A percentile compares a stretch with the other conserved stretches of the same genome.
Evolutionary conservation across 2,329 filamentous ascomycete genomes (phyloP).

Genomic region (Penicillium griseofulvum): DNA sequence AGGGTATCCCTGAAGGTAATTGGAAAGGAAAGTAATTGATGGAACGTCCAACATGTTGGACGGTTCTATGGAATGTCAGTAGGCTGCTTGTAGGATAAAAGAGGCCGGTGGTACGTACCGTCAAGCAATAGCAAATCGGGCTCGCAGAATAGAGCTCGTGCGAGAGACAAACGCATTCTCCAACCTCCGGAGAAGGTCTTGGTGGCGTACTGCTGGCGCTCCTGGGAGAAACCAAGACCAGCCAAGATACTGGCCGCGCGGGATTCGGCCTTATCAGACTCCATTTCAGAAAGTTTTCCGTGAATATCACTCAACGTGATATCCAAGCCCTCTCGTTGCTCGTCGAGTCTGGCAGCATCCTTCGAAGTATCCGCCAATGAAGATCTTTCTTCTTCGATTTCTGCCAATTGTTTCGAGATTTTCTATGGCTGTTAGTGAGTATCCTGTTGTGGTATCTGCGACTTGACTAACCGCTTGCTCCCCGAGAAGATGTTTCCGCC

Average conservation of each 20-base stretch:
- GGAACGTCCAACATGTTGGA: slow-evolving; percentile 99
- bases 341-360: slow-evolving; percentile 80
- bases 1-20: slow-evolving; percentile 90
- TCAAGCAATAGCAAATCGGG: slow-evolving; percentile 93
- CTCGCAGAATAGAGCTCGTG: slow-evolving; percentile 94
- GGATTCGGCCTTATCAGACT: slow-evolving; percentile 96
- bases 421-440: slow-evolving; percentile 49
- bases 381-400: slow-evolving; percentile 73
- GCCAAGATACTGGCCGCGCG: slow-evolving; percentile 93
- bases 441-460: neutral
- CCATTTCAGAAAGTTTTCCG: slow-evolving; percentile 92
- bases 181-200: slow-evolving; percentile 99
- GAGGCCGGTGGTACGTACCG: slow-evolving; percentile 36
- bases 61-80: slow-evolving; percentile 62
- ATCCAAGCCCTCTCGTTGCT: slow-evolving; percentile 85
- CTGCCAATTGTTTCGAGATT: slow-evolving; percentile 71
- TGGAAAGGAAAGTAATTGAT: slow-evolving; percentile 97
- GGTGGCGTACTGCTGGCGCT: slow-evolving; percentile 87
- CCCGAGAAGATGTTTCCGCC: slow-evolving; percentile 89
- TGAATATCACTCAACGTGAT: slow-evolving; percentile 89
- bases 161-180: slow-evolving; percentile 95
- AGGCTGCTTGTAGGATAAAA: neutral
- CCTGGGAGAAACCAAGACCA: slow-evolving; percentile 91
- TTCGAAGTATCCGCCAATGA: slow-evolving; percentile 86
- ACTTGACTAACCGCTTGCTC: slow-evolving; percentile 70